phyloP scores from a whole-genome alignment of 2,329 filamentous ascomycete genomes.

The Fusarium marasasianum region DNA sequence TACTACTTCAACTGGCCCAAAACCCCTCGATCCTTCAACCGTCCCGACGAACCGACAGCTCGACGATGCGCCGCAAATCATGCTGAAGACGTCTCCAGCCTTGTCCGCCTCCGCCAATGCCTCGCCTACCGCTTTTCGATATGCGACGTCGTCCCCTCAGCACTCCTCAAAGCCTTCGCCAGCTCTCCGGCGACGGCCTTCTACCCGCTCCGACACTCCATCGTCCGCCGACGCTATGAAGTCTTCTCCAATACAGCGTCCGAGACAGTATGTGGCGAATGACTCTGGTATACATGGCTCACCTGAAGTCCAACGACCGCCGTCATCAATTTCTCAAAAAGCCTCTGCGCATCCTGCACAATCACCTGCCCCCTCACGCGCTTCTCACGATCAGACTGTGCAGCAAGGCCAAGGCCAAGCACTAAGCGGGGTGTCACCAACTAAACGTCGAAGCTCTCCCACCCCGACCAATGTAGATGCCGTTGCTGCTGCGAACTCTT shows the following conservation, averaged over 20 bases:
- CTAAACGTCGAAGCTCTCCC: constrained; percentile 47
- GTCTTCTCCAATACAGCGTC: constrained; percentile 39
- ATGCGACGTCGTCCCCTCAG: constrained; percentile 45
- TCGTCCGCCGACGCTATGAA: constrained; percentile 40
- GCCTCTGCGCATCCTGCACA: constrained; percentile 28
- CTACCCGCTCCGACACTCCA: constrained; percentile 35
- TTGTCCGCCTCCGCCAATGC: constrained; percentile 61
- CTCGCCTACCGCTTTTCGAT: constrained; percentile 59
- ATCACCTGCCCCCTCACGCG: constrained; percentile 33
- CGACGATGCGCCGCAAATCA: constrained; percentile 62
- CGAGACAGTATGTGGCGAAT: constrained; percentile 39
- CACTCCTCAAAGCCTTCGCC: constrained; percentile 40
- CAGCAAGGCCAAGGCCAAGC: constrained; percentile 20
- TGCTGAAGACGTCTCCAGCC: constrained; percentile 68
- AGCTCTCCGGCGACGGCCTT: constrained; percentile 41
- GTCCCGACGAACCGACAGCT: constrained; percentile 31
- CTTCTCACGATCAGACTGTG: constrained; percentile 21
- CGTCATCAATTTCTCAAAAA: constrained; percentile 38
- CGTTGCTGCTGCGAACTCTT: constrained; percentile 38
- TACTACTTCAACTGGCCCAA: constrained; percentile 16
- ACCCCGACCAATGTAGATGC: constrained; percentile 44
- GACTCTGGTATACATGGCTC: constrained; percentile 36
- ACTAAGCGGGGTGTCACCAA: constrained; percentile 45
- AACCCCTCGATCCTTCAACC: constrained; percentile 26
- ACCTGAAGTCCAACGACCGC: constrained; percentile 28